Conservation (phyloP, 768 basidiomycete genomes). For the Hygrophoropsis aurantiaca region DNA sequence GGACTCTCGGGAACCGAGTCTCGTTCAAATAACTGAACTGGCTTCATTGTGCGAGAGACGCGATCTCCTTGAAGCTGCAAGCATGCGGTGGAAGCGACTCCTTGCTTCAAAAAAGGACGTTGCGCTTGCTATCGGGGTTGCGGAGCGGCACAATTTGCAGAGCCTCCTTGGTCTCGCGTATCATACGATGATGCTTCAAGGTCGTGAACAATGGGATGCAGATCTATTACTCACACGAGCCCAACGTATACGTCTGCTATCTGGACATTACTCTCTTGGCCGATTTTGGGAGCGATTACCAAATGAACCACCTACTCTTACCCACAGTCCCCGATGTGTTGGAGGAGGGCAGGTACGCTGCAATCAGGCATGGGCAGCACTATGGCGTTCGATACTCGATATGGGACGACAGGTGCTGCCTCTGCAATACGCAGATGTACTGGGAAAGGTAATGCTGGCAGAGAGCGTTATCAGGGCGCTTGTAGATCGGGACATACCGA, state of each 20-base stretch:
- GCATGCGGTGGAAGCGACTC: constrained; percentile 47
- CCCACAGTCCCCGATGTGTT: constrained; percentile 42
- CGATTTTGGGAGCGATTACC: constrained; percentile 46
- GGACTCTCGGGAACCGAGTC: constrained; percentile 34
- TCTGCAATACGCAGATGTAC: constrained; percentile 43
- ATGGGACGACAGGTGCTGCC: constrained; percentile 38
- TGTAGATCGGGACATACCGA: constrained; percentile 41
- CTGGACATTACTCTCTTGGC: constrained; percentile 50
- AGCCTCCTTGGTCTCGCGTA: constrained; percentile 50
- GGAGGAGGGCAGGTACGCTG: constrained; percentile 40
- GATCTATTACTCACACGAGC: constrained; percentile 44
- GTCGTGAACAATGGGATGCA: constrained; percentile 46
- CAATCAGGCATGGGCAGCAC: constrained; percentile 41
- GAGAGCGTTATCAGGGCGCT: constrained; percentile 48
- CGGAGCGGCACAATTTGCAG: constrained; percentile 47
- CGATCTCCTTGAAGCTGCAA: constrained; percentile 41
- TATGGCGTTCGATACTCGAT: constrained; percentile 47
- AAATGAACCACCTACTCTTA: constrained; percentile 39
- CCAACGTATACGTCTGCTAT: constrained; percentile 53
- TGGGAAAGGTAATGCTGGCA: constrained; percentile 46
- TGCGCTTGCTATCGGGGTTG: constrained; percentile 43
- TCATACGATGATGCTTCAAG: constrained; percentile 51
- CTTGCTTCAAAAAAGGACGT: constrained; percentile 46
- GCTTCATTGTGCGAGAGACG: constrained; percentile 50
- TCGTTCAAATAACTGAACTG: constrained; percentile 51